These are phyloP conservation scores for Sarocladium brachiariae DNA, from an alignment of 2,329 filamentous ascomycete species.

Conservation along the genomic window DNA sequence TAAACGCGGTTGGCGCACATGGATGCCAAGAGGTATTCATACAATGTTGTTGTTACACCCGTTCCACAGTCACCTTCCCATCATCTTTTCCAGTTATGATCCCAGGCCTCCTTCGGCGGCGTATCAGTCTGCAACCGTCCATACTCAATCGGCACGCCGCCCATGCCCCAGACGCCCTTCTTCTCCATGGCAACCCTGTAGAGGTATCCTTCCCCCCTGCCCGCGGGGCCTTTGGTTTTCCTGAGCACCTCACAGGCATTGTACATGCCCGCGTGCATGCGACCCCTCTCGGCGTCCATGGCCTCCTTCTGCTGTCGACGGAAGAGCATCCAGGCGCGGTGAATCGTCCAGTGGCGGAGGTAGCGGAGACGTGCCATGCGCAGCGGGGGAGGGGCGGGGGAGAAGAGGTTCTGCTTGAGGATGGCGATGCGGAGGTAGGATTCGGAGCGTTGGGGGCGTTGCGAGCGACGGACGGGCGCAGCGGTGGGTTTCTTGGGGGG, in stretches of 20 bases:
- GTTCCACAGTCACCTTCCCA: neutral
- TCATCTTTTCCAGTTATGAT: slow-evolving; percentile 78
- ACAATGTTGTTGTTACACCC: slow-evolving; percentile 1
- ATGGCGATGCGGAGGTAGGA: slow-evolving; percentile 37
- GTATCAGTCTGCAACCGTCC: slow-evolving; percentile 77
- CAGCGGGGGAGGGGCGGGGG: slow-evolving; percentile 58
- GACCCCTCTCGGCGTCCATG: slow-evolving; percentile 64
- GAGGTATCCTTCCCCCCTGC: slow-evolving; percentile 59
- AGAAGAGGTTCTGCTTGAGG: slow-evolving; percentile 42
- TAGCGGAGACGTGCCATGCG: slow-evolving; percentile 81
- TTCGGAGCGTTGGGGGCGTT: slow-evolving; percentile 20
- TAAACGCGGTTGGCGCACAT: neutral
- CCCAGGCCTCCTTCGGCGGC: slow-evolving; percentile 75
- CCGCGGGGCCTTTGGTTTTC: slow-evolving; percentile 48
- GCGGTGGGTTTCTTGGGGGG: slow-evolving; percentile 19
- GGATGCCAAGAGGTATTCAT: neutral
- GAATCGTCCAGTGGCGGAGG: slow-evolving; percentile 97
- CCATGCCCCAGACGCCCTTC: slow-evolving; percentile 68
- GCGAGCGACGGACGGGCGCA: slow-evolving; percentile 13
- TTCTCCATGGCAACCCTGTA: slow-evolving; percentile 89
- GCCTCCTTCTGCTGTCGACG: slow-evolving; percentile 59
- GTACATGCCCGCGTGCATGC: slow-evolving; percentile 76
- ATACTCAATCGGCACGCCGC: slow-evolving; percentile 86
- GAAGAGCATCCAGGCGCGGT: slow-evolving; percentile 87
- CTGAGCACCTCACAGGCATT: slow-evolving; percentile 80